phyloP scores from a whole-genome alignment of 371 early-diverging fungal species.

The Saksenaea vasiformis region DNA sequence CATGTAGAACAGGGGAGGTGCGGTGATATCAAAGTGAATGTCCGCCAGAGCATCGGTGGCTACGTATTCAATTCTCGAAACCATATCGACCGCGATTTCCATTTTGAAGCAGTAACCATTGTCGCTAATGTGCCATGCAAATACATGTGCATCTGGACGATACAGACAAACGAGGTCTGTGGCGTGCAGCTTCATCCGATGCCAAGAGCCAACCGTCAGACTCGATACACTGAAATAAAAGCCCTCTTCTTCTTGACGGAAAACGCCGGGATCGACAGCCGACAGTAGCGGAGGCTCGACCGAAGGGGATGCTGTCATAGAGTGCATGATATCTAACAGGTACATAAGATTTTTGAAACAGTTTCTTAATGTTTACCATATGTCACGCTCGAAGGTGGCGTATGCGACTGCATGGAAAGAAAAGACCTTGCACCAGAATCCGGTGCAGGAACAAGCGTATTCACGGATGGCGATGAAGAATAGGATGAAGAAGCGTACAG shows the following conservation, averaged over 20 bases:
- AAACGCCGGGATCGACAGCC: background rate
- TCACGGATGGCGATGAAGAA: background rate
- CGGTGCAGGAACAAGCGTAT: background rate
- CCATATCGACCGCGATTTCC: slow-evolving; percentile 55
- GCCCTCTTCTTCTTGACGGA: slow-evolving; percentile 10
- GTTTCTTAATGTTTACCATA: background rate
- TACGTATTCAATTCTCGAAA: slow-evolving; percentile 49
- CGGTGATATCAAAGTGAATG: slow-evolving; percentile 59
- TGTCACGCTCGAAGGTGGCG: background rate
- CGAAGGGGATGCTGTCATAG: background rate
- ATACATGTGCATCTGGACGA: slow-evolving; percentile 48
- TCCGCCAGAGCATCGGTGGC: slow-evolving; percentile 53
- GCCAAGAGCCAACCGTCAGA: slow-evolving; percentile 76
- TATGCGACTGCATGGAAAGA: slow-evolving; percentile 4
- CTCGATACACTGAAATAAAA: slow-evolving; percentile 55
- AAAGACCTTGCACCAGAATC: background rate
- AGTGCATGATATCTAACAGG: background rate
- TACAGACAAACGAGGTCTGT: slow-evolving; percentile 67
- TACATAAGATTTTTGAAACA: background rate
- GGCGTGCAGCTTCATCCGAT: slow-evolving; percentile 64
- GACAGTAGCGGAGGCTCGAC: background rate
- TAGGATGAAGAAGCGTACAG: background rate
- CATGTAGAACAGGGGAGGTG: slow-evolving; percentile 70
- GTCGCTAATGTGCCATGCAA: slow-evolving; percentile 76
- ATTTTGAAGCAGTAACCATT: slow-evolving; percentile 72